phyloP scores from a whole-genome alignment of 1,284 basidiomycete genomes.

The Cutaneotrichosporon dermatis region DNA sequence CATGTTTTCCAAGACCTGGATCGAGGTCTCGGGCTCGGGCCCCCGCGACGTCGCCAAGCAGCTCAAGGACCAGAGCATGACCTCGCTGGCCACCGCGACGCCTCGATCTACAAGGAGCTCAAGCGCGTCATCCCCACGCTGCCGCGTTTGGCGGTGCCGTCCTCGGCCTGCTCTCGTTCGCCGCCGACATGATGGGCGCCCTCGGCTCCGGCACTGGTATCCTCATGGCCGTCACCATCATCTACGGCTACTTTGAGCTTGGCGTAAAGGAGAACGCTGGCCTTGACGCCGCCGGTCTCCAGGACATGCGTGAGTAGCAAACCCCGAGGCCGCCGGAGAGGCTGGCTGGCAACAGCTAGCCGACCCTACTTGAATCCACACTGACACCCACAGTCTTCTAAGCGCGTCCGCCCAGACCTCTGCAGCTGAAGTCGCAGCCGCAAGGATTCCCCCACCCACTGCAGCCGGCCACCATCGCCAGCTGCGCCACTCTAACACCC shows the following conservation, averaged over 20 bases:
- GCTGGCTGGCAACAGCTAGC: background rate
- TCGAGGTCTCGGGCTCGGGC: constrained; percentile 93
- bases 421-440: too few relatives aligned
- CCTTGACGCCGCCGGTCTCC: constrained; percentile 50
- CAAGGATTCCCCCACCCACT: too few relatives aligned
- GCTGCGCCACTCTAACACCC: too few relatives aligned
- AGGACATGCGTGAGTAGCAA: constrained; percentile 34
- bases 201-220: constrained; percentile 97
- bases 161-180: constrained; percentile 86
- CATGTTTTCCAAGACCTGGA: constrained; percentile 98
- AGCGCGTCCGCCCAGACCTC: background rate
- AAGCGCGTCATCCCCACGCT: constrained; percentile 97
- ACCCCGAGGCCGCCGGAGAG: too few relatives aligned
- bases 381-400: constrained; percentile 2
- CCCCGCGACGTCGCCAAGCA: constrained; percentile 96
- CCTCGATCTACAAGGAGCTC: constrained; percentile 97
- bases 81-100: constrained; percentile 98
- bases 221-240: constrained; percentile 94
- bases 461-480: too few relatives aligned
- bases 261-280: constrained; percentile 53
- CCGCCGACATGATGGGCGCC: constrained; percentile 93
- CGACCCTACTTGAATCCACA: background rate
- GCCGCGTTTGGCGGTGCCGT: constrained; percentile 95
- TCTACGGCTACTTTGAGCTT: constrained; percentile 71
- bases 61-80: constrained; percentile 98